These are phyloP conservation scores for Dryas integrifolia DNA, from an alignment of 331 rosid genomes.

Conservation along the genomic window DNA sequence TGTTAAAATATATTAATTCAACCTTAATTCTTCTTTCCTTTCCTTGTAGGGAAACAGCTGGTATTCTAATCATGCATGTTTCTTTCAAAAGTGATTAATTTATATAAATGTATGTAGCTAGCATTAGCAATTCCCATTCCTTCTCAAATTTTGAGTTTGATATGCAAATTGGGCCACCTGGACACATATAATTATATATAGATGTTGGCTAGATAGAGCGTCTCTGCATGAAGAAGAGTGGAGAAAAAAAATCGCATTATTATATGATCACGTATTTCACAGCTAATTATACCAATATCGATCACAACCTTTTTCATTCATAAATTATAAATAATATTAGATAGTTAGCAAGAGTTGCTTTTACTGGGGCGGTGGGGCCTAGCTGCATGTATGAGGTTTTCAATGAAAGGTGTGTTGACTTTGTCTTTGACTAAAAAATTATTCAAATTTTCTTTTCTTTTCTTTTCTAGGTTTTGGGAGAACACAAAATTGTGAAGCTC, in stretches of 20 bases:
- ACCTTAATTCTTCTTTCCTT: too few species aligned
- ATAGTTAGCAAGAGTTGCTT: neutral
- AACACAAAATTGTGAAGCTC: neutral
- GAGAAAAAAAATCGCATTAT: neutral
- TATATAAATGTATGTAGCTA: neutral
- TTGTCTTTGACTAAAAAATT: neutral
- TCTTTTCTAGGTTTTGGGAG: neutral
- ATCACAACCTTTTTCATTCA: neutral
- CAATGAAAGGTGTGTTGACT: neutral
- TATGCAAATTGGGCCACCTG: conserved; percentile 1
- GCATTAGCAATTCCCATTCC: neutral
- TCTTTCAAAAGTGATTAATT: neutral
- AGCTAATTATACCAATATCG: too few species aligned
- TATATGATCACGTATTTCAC: neutral
- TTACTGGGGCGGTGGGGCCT: too few species aligned
- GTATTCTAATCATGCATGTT: neutral
- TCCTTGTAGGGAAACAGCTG: conserved; percentile 4
- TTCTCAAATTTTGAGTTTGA: neutral
- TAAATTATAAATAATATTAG: neutral
- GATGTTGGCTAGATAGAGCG: neutral
- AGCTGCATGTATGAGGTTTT: neutral
- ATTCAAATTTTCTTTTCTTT: too few species aligned
- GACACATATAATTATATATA: neutral
- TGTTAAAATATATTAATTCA: too few species aligned
- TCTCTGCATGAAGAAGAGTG: neutral